Evolutionary conservation across 2,329 filamentous ascomycete genomes (phyloP).

Genomic region (Aspergillus udagawae): DNA sequence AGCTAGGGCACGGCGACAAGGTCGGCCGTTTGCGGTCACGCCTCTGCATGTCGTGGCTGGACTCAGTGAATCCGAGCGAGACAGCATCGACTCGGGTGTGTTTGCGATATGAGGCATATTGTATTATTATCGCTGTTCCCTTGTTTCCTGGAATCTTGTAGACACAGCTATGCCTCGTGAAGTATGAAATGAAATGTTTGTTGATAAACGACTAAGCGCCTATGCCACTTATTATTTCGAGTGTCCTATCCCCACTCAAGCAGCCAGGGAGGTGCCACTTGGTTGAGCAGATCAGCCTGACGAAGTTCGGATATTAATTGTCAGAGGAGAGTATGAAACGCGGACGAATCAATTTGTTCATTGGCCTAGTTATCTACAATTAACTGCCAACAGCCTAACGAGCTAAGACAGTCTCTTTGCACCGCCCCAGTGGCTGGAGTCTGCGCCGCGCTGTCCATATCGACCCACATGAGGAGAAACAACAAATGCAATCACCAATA

Average conservation of each 20-base stretch:
- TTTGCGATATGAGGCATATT: constrained; percentile 63
- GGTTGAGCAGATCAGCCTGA: not conserved
- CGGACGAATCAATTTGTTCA: not conserved
- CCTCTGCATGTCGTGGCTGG: constrained; percentile 82
- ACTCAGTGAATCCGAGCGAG: constrained; percentile 79
- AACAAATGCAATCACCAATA: not conserved
- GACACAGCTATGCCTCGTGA: not conserved
- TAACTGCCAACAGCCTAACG: not conserved
- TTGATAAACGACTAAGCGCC: not conserved
- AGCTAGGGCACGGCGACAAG: constrained; percentile 71
- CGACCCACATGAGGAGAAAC: not conserved
- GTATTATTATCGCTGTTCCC: not conserved
- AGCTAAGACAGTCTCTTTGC: not conserved
- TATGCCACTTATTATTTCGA: not conserved
- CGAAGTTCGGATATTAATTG: not conserved
- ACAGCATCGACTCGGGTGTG: constrained; percentile 77
- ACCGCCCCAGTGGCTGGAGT: not conserved
- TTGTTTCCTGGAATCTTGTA: not conserved
- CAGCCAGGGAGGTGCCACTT: not conserved
- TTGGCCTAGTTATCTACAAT: not conserved
- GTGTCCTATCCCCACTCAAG: not conserved
- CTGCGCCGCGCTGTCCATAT: not conserved
- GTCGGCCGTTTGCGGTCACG: constrained; percentile 74
- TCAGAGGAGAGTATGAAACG: not conserved
- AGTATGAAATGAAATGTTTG: not conserved